Evolutionary conservation across 352 stramenopile genomes (phyloP).

Genomic region (Phytopythium mirpurense): DNA sequence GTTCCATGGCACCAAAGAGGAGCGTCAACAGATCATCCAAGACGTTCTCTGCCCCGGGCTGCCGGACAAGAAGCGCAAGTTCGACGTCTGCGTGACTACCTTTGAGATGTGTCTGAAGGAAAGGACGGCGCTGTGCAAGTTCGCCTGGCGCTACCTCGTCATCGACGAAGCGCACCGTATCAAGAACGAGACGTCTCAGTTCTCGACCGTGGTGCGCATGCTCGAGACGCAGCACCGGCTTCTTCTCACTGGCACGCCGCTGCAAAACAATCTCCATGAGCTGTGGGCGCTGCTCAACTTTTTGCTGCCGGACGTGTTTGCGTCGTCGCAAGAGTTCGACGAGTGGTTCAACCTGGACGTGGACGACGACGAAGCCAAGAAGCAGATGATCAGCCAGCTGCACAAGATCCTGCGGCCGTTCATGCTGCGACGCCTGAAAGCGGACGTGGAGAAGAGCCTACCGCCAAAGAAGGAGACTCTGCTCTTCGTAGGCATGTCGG

Average conservation of each 20-base stretch:
- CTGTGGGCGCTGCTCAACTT: conserved; percentile 94
- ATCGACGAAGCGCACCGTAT: conserved; percentile 88
- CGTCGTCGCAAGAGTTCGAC: conserved; percentile 80
- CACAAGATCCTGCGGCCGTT: conserved; percentile 92
- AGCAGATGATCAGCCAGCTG: conserved; percentile 86
- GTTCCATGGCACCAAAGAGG: conserved; percentile 91
- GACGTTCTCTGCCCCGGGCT: conserved; percentile 87
- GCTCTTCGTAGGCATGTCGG: conserved; percentile 88
- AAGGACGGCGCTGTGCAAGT: conserved; percentile 85
- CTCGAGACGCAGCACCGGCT: conserved; percentile 82
- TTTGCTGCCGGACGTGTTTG: conserved; percentile 92
- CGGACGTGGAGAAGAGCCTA: conserved; percentile 98
- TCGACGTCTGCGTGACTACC: conserved; percentile 96
- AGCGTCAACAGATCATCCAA: conserved; percentile 79
- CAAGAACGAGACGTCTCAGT: conserved; percentile 88
- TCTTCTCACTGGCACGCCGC: conserved; percentile 92
- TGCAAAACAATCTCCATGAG: conserved; percentile 96
- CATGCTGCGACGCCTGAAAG: conserved; percentile 97
- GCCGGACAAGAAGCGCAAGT: conserved; percentile 91
- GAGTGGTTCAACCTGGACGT: conserved; percentile 88
- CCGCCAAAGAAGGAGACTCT: conserved; percentile 98
- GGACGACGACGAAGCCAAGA: conserved; percentile 86
- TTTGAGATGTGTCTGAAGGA: conserved; percentile 95
- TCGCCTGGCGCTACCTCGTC: conserved; percentile 87
- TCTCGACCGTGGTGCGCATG: conserved; percentile 81